Evolutionary conservation across 2,329 filamentous ascomycete genomes (phyloP).

Genomic region (Teratosphaeriaceae sp.): DNA sequence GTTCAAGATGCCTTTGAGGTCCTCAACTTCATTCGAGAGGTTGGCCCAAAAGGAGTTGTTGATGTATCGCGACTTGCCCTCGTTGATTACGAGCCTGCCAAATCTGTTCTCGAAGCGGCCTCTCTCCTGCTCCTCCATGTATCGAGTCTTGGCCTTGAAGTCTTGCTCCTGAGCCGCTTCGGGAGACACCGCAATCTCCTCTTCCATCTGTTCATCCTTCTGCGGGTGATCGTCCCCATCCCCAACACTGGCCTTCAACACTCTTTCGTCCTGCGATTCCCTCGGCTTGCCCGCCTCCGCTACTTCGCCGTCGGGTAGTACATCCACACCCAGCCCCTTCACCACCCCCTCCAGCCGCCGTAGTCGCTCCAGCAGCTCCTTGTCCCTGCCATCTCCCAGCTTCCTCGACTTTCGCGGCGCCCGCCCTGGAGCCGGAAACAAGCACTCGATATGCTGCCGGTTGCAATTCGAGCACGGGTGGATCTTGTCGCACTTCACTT

Average conservation of each 20-base stretch:
- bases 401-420: slow-evolving; percentile 63
- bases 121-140: slow-evolving; percentile 20
- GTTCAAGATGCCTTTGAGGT: slow-evolving; percentile 56
- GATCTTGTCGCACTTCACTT: slow-evolving; percentile 73
- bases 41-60: slow-evolving; percentile 70
- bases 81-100: slow-evolving; percentile 63
- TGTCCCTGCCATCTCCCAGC: slow-evolving; percentile 50
- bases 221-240: neutral
- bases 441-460: slow-evolving; percentile 62
- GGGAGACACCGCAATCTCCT: neutral
- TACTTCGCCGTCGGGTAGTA: slow-evolving; percentile 12
- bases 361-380: slow-evolving; percentile 65
- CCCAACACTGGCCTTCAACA: neutral
- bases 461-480: slow-evolving; percentile 71
- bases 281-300: neutral
- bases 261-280: neutral
- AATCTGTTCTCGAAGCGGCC: slow-evolving; percentile 43
- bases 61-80: slow-evolving; percentile 65
- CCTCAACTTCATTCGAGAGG: slow-evolving; percentile 65
- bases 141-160: slow-evolving; percentile 15
- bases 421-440: slow-evolving; percentile 68
- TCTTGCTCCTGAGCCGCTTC: neutral
- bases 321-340: slow-evolving; percentile 48
- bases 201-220: neutral
- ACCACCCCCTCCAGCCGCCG: slow-evolving; percentile 71